Percentiles rank a stretch among this genome's conserved stretches.
Conservation (phyloP, 148 eudicot genomes). For the Cornus controversa region DNA sequence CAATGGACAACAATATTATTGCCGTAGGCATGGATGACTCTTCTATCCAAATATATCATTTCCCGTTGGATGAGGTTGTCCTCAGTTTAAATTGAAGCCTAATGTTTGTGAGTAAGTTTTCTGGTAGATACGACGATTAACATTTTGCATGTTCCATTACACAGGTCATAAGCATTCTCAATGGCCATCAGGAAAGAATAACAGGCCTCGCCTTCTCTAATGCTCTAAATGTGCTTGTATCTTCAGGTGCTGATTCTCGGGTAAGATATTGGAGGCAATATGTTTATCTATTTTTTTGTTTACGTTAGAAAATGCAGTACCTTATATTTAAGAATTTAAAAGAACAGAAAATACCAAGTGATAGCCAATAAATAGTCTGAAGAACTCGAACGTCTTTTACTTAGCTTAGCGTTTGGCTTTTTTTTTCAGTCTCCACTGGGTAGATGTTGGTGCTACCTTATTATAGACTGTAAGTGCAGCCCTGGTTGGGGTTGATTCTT, state of each 20-base stretch:
- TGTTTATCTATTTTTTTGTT: not conserved
- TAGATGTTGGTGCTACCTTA: too few species aligned
- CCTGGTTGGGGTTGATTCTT: too few species aligned
- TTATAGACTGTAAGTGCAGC: too few species aligned
- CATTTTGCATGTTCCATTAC: not conserved
- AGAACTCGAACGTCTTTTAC: not conserved
- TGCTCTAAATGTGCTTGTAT: constrained; percentile 37
- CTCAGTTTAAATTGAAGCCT: not conserved
- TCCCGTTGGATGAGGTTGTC: constrained; percentile 7
- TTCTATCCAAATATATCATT: constrained; percentile 15
- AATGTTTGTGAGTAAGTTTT: not conserved
- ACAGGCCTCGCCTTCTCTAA: constrained; percentile 55
- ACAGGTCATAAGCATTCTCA: constrained; percentile 38
- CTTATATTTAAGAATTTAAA: not conserved
- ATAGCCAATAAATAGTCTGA: not conserved
- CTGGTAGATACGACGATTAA: not conserved
- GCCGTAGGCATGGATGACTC: constrained; percentile 28
- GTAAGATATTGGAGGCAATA: constrained; percentile 19
- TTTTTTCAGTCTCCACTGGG: too few species aligned
- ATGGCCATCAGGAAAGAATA: constrained; percentile 45
- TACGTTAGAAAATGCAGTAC: not conserved
- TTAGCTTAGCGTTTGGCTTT: too few species aligned
- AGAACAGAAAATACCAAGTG: not conserved
- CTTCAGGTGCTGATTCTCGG: constrained; percentile 55
- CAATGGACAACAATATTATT: constrained; percentile 22